Evolutionary conservation across 148 eudicot genomes (phyloP).

Genomic region (Diospyros lotus): DNA sequence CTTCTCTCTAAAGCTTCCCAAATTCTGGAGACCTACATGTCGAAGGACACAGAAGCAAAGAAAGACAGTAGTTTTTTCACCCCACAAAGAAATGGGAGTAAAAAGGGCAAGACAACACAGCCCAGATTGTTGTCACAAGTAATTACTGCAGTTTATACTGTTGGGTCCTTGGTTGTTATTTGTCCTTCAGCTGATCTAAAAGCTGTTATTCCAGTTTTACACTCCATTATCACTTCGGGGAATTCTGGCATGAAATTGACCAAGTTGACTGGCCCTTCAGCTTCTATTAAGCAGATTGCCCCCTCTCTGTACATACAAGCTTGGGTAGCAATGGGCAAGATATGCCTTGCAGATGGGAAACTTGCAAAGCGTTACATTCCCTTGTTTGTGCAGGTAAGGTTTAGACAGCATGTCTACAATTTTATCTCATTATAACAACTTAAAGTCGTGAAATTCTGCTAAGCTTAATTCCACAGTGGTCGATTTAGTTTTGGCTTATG

Average conservation of each 20-base stretch:
- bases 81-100: slow-evolving; percentile 39
- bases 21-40: slow-evolving; percentile 51
- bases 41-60: slow-evolving; percentile 40
- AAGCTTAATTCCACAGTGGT: background rate
- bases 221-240: slow-evolving; percentile 82
- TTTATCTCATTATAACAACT: background rate
- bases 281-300: slow-evolving; percentile 59
- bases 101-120: slow-evolving; percentile 34
- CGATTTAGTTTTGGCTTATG: background rate
- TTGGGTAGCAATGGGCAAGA: slow-evolving; percentile 96
- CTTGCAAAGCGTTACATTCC: slow-evolving; percentile 94
- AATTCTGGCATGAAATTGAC: slow-evolving; percentile 47
- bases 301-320: slow-evolving; percentile 87
- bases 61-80: slow-evolving; percentile 52
- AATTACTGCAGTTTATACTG: slow-evolving; percentile 71
- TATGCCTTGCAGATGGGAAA: slow-evolving; percentile 93
- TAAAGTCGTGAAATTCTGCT: background rate
- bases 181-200: slow-evolving; percentile 71
- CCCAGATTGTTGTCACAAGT: slow-evolving; percentile 46
- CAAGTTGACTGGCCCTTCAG: slow-evolving; percentile 39
- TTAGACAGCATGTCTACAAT: background rate
- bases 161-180: slow-evolving; percentile 75
- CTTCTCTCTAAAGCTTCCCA: slow-evolving; percentile 60
- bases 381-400: slow-evolving; percentile 75
- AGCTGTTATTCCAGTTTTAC: slow-evolving; percentile 60